These are phyloP conservation scores for Monilinia laxa DNA, from an alignment of 2,329 filamentous ascomycete species.

Conservation along the genomic window DNA sequence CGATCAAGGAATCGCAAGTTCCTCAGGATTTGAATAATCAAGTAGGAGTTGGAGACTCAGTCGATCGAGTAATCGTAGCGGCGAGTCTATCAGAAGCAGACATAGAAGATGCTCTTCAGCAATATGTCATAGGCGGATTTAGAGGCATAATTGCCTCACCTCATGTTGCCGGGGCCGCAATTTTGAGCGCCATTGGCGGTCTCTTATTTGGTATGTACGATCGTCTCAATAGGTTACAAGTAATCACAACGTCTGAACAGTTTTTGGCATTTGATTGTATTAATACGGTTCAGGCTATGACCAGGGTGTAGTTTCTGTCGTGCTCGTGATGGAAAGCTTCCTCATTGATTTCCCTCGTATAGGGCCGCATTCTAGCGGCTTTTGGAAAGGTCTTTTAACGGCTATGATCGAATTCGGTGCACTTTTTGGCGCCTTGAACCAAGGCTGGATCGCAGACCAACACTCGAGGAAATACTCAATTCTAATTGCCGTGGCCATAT, in stretches of 20 bases:
- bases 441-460: slow-evolving; percentile 46
- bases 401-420: slow-evolving; percentile 45
- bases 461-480: slow-evolving; percentile 54
- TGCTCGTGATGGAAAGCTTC: slow-evolving; percentile 48
- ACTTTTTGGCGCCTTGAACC: slow-evolving; percentile 35
- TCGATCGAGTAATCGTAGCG: background rate
- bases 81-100: background rate
- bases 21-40: background rate
- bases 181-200: slow-evolving; percentile 12
- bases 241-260: background rate
- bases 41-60: background rate
- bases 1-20: background rate
- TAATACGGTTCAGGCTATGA: slow-evolving; percentile 45
- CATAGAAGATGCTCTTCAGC: slow-evolving; percentile 1
- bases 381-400: slow-evolving; percentile 20
- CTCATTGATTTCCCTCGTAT: slow-evolving; percentile 40
- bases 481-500: slow-evolving; percentile 50
- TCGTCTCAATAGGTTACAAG: background rate
- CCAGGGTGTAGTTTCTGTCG: slow-evolving; percentile 47
- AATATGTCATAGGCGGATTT: slow-evolving; percentile 12
- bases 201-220: slow-evolving; percentile 15
- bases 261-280: background rate
- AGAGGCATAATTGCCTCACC: slow-evolving; percentile 15
- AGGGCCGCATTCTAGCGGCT: slow-evolving; percentile 18
- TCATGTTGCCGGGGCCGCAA: slow-evolving; percentile 16